These are phyloP conservation scores for Actinomortierella ambigua DNA, from an alignment of 371 early-diverging fungal species.

Conservation along the genomic window DNA sequence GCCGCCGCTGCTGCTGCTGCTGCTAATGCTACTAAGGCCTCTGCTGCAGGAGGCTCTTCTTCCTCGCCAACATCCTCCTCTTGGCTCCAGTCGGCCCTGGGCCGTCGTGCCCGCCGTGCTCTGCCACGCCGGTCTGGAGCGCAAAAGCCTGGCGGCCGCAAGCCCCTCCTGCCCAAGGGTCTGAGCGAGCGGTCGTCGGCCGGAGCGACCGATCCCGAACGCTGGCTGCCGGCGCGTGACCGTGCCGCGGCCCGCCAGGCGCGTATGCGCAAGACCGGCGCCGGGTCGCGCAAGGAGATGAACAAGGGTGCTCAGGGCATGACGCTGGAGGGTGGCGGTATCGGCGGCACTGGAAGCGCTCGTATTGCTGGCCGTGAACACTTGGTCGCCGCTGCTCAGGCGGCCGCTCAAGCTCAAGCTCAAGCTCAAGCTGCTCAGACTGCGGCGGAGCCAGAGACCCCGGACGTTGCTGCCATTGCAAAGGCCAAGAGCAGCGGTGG, in stretches of 20 bases:
- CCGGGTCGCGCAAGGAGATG: constrained; percentile 42
- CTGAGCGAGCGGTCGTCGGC: constrained; percentile 48
- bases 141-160: constrained; percentile 66
- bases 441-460: constrained; percentile 16
- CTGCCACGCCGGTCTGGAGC: constrained; percentile 38
- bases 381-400: constrained; percentile 6
- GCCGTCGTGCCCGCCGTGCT: constrained; percentile 15
- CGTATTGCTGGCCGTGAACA: constrained; percentile 61
- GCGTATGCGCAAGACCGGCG: constrained; percentile 59
- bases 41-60: no score
- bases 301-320: constrained; percentile 64
- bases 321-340: constrained; percentile 67
- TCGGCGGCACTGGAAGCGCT: constrained; percentile 75
- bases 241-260: constrained; percentile 63
- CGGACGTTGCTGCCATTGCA: constrained; percentile 26
- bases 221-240: constrained; percentile 78
- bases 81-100: background rate
- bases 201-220: constrained; percentile 67
- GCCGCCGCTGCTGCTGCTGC: constrained; percentile 8
- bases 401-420: constrained; percentile 2
- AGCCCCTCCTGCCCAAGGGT: constrained; percentile 63
- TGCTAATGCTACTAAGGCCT: constrained; percentile 2
- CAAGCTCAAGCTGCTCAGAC: constrained; percentile 2
- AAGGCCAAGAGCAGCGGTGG: constrained; percentile 34
- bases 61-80: no score